Evolutionary conservation across 495 filamentous ascomycete genomes (phyloP).

Genomic region (Pseudomonodictys pantanalensis): DNA sequence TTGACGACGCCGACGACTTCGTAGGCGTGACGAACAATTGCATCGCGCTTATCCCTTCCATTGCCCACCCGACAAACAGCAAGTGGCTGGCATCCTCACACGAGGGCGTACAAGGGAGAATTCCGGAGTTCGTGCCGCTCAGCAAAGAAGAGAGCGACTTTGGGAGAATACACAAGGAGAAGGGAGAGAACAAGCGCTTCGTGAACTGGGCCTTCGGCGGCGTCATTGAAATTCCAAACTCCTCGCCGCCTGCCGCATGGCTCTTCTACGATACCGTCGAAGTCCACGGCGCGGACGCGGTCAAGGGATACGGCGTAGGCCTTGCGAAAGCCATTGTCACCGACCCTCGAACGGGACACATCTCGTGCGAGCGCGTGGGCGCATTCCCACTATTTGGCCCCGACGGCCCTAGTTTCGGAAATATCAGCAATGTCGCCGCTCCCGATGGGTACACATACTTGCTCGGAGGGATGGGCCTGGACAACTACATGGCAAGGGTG

Average conservation of each 20-base stretch:
- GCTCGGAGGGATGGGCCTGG: neutral
- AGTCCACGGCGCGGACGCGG: neutral
- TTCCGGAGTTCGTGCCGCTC: neutral
- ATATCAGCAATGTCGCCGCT: neutral
- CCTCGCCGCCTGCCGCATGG: neutral
- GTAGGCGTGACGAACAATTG: slow-evolving; percentile 17
- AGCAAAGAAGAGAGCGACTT: neutral
- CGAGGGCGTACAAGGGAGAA: too few species aligned
- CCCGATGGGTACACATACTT: neutral
- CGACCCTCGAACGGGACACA: neutral
- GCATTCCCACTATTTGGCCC: neutral
- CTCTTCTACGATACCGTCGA: slow-evolving; percentile 2
- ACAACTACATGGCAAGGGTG: slow-evolving; percentile 1
- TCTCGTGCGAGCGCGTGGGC: neutral
- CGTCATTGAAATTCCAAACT: neutral
- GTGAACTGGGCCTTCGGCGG: slow-evolving; percentile 5
- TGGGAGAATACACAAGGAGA: neutral
- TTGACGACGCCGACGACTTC: slow-evolving; percentile 10
- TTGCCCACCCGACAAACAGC: slow-evolving; percentile 1
- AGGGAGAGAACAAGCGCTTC: neutral
- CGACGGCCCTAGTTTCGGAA: neutral
- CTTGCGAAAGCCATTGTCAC: neutral
- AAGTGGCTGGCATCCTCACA: neutral
- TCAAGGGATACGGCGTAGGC: neutral
- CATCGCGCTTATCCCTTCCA: slow-evolving; percentile 9